These are phyloP conservation scores for Aspergillus caelatus DNA, from an alignment of 2,329 filamentous ascomycete species.

Conservation along the genomic window DNA sequence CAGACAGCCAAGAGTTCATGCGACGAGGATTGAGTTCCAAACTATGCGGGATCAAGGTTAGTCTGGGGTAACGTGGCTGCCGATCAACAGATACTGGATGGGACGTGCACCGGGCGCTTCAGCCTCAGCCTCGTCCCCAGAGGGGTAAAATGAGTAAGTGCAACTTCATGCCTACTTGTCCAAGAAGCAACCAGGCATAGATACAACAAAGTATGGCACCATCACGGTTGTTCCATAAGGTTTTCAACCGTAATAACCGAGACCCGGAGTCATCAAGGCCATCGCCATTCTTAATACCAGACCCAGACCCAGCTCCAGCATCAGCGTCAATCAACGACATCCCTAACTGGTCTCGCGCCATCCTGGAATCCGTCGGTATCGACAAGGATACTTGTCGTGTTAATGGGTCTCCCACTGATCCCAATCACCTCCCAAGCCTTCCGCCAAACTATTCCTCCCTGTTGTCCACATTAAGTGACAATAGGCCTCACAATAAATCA, in stretches of 20 bases:
- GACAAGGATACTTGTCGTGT: constrained; percentile 1
- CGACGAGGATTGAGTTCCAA: background rate
- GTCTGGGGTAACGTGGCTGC: background rate
- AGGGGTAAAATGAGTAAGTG: background rate
- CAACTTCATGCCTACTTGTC: background rate
- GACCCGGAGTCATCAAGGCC: background rate
- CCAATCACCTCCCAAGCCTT: constrained; percentile 3
- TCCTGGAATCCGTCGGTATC: constrained; percentile 9
- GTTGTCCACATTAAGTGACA: background rate
- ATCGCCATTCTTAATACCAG: background rate
- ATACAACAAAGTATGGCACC: background rate
- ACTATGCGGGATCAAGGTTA: background rate
- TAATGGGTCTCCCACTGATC: background rate
- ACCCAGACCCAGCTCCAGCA: background rate
- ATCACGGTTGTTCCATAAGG: background rate
- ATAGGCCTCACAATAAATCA: background rate
- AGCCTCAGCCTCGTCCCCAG: background rate
- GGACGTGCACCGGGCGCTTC: background rate
- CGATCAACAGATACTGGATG: background rate
- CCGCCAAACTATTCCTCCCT: constrained; percentile 4
- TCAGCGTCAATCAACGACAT: constrained; percentile 4
- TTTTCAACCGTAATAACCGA: background rate
- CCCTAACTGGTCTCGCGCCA: constrained; percentile 10
- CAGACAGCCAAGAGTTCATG: background rate
- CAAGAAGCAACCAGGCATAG: background rate